Conservation (phyloP, 768 basidiomycete species). For the Chalciporus pseudorubinellus region DNA sequence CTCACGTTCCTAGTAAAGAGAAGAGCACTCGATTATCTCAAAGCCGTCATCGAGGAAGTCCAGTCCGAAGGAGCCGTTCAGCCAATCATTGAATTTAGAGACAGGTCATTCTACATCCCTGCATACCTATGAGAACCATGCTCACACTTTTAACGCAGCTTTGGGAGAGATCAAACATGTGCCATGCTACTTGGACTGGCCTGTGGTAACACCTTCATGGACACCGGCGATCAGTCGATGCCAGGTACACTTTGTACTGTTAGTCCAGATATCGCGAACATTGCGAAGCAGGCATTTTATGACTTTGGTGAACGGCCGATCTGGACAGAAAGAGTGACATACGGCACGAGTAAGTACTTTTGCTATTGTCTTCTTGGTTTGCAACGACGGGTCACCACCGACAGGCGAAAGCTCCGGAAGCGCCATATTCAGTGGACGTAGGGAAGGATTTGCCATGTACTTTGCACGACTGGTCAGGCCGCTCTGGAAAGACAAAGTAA, state of each 20-base stretch:
- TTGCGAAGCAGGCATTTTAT: slow-evolving; percentile 84
- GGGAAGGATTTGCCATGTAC: slow-evolving; percentile 86
- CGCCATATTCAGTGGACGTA: slow-evolving; percentile 79
- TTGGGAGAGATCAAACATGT: slow-evolving; percentile 88
- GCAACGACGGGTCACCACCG: slow-evolving; percentile 1
- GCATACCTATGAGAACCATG: background rate
- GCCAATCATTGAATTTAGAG: slow-evolving; percentile 79
- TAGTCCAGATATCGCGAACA: slow-evolving; percentile 59
- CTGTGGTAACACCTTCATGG: slow-evolving; percentile 78
- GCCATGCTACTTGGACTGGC: slow-evolving; percentile 89
- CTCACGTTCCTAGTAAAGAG: slow-evolving; percentile 78
- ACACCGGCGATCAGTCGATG: slow-evolving; percentile 48
- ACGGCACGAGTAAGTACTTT: slow-evolving; percentile 59
- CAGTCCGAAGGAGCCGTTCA: slow-evolving; percentile 74
- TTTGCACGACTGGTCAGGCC: slow-evolving; percentile 83
- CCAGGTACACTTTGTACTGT: slow-evolving; percentile 48
- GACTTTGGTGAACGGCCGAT: slow-evolving; percentile 82
- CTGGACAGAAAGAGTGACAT: slow-evolving; percentile 75
- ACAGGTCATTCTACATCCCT: slow-evolving; percentile 50
- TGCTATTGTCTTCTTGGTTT: background rate
- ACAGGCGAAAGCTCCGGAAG: slow-evolving; percentile 67
- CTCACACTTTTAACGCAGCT: slow-evolving; percentile 45
- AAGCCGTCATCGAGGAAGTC: slow-evolving; percentile 77
- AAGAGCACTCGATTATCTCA: slow-evolving; percentile 81
- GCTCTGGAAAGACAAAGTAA: slow-evolving; percentile 84